A percentile compares a stretch with the other conserved stretches of the same genome.
Conservation (phyloP, 106 monocot genomes). For the Ottelia alismoides region DNA sequence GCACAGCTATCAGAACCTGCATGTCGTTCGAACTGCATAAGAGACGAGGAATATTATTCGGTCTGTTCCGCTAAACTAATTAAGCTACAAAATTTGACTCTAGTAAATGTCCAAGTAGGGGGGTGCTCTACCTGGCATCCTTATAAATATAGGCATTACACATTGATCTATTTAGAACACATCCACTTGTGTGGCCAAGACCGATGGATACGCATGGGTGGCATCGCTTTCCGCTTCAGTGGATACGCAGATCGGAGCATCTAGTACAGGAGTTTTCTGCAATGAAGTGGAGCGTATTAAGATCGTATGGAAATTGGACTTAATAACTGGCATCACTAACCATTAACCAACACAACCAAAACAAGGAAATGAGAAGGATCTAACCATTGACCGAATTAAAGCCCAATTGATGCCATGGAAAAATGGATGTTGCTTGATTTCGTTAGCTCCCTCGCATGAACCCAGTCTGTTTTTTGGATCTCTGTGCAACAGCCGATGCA, state of each 20-base stretch:
- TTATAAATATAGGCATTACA: no score
- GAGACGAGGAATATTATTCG: no score
- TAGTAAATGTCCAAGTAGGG: no score
- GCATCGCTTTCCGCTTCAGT: constrained; percentile 13
- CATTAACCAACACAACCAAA: no score
- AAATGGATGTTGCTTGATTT: constrained; percentile 88
- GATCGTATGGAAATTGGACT: no score
- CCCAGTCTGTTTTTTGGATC: constrained; percentile 71
- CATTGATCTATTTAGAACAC: not conserved
- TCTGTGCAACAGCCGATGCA: constrained; percentile 69
- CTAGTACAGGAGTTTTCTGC: constrained; percentile 60
- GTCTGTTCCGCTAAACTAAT: no score
- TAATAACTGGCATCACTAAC: no score
- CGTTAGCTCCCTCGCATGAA: constrained; percentile 65
- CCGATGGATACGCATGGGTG: constrained; percentile 8
- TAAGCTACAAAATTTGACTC: no score
- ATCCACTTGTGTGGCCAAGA: not conserved
- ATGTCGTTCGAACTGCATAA: no score
- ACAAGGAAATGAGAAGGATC: not conserved
- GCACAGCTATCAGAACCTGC: no score
- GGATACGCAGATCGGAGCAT: constrained; percentile 32
- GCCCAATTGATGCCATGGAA: constrained; percentile 87
- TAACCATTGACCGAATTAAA: constrained; percentile 89
- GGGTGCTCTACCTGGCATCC: no score
- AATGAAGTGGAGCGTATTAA: not conserved